Percentiles rank a stretch among this genome's conserved stretches.
Evolutionary conservation across 495 filamentous ascomycete species (phyloP).

Genomic region (Cercophora scortea): DNA sequence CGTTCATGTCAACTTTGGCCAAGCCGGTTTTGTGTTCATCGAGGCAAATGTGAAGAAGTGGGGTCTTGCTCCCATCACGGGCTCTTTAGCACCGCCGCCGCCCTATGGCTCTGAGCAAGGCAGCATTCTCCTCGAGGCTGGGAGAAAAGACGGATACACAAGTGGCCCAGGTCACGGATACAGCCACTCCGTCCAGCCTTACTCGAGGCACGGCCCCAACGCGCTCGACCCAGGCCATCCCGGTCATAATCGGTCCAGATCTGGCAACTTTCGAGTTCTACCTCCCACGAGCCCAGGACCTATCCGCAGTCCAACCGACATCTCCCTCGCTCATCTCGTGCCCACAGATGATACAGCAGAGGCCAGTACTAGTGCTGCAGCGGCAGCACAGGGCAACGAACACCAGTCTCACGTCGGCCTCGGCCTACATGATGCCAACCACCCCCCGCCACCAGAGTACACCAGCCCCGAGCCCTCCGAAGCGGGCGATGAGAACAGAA

Average conservation of each 20-base stretch:
- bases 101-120: constrained; percentile 96
- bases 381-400: constrained; percentile 20
- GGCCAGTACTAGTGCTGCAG: constrained; percentile 48
- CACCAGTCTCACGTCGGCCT: constrained; percentile 30
- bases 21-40: constrained; percentile 96
- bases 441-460: constrained; percentile 64
- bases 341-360: constrained; percentile 74
- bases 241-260: constrained; percentile 46
- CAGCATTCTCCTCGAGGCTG: constrained; percentile 86
- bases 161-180: constrained; percentile 44
- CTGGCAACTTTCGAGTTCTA: constrained; percentile 54
- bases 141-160: constrained; percentile 55
- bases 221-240: constrained; percentile 34
- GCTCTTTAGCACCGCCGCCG: constrained; percentile 87
- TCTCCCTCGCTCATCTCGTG: constrained; percentile 72
- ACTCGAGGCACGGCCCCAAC: constrained; percentile 19
- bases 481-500: constrained; percentile 33
- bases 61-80: constrained; percentile 93
- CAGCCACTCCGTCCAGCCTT: constrained; percentile 38
- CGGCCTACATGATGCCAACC: constrained; percentile 23
- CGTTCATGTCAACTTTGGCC: constrained; percentile 95
- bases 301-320: constrained; percentile 87
- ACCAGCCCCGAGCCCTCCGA: constrained; percentile 56
- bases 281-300: constrained; percentile 84
- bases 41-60: constrained; percentile 99